Conservation (phyloP, 225 moss, liverwort and hornwort species). For the Polytrichum formosum region DNA sequence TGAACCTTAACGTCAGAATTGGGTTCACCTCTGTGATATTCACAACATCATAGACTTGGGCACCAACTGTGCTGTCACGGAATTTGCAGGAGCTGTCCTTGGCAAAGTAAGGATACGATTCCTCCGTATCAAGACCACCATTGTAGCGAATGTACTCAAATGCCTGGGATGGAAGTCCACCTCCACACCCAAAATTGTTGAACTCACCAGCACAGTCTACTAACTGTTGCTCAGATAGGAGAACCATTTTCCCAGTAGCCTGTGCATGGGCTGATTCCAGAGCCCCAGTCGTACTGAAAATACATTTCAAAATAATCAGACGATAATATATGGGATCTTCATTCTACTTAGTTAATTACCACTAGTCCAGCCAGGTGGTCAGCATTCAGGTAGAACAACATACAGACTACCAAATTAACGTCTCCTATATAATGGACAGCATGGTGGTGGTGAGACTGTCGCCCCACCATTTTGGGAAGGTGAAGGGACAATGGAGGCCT, state of each 20-base stretch:
- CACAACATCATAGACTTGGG: conserved; percentile 89
- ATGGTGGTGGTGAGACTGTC: too few relatives aligned
- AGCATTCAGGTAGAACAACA: too few relatives aligned
- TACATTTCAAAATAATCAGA: too few relatives aligned
- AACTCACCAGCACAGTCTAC: conserved; percentile 96
- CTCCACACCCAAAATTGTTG: conserved; percentile 91
- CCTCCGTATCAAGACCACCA: conserved; percentile 93
- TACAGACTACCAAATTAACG: too few relatives aligned
- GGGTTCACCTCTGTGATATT: conserved; percentile 81
- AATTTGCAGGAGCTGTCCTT: conserved; percentile 67
- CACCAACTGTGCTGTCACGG: conserved; percentile 63
- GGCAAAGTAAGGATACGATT: conserved; percentile 81
- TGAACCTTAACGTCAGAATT: too few relatives aligned
- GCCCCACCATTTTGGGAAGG: too few relatives aligned
- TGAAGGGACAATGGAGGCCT: too few relatives aligned
- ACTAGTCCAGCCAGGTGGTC: too few relatives aligned
- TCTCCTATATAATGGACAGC: too few relatives aligned
- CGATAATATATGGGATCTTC: too few relatives aligned
- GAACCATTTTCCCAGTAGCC: conserved; percentile 91
- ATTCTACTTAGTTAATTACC: too few relatives aligned
- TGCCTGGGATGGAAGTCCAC: conserved; percentile 94
- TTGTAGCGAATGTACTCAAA: conserved; percentile 89
- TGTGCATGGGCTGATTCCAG: conserved; percentile 97
- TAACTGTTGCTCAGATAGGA: conserved; percentile 93
- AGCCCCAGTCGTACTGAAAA: conserved; percentile 86